Evolutionary conservation across 139 green algal species (phyloP), one percentile per base, ranked within the genome.

Genomic region (Zygnema circumcarinatum): DNA sequence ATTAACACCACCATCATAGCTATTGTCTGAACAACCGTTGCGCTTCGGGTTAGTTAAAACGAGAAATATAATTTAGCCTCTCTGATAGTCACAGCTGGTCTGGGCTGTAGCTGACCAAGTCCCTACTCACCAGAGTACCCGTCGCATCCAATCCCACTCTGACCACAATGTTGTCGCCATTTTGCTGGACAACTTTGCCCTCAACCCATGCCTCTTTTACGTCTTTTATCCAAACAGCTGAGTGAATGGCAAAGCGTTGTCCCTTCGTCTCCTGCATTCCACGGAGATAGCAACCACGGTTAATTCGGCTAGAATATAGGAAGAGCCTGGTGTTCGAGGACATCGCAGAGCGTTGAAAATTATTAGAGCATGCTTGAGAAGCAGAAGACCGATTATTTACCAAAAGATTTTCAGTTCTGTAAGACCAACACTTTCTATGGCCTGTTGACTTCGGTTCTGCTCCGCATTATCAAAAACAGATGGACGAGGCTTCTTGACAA

Each of bases 201-300:
- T 87, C 83, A 25, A 87, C 39, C 83, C 83, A 88, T 31, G 76
- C 76, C 74, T 88, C 74, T 22, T 87, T 40, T 0, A 25, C 75
- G 25, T 88, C 83, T 25, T 87, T 38, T n/a, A 88, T 76, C 83
- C 83, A 88, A 38, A 88, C 83, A 32, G 25, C 20, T 36, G 83
- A 88, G 38, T 76, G 36, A 31, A 73, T n/a, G 31, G 36, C 76
- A 21, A 83, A 80, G 25, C n/a, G 25, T 54, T 62, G 7, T 16
- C 47, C 7, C 7, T 7, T 25, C 7, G 47, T 62, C 47, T 7
- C 16, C 47, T 62, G 47, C n/a, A n/a, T n/a, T n/a, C n/a, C n/a
- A n/a, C 47, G 47, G 7, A 62, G 47, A 16, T 62, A 62, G 16
- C 16, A 62, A 62, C 16, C 47, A 62, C 7, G 16, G 16, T 25